Evolutionary conservation across 2,329 filamentous ascomycete genomes (phyloP), one percentile per base, ranked within the genome.

Genomic region (Trichophaea hybrida): DNA sequence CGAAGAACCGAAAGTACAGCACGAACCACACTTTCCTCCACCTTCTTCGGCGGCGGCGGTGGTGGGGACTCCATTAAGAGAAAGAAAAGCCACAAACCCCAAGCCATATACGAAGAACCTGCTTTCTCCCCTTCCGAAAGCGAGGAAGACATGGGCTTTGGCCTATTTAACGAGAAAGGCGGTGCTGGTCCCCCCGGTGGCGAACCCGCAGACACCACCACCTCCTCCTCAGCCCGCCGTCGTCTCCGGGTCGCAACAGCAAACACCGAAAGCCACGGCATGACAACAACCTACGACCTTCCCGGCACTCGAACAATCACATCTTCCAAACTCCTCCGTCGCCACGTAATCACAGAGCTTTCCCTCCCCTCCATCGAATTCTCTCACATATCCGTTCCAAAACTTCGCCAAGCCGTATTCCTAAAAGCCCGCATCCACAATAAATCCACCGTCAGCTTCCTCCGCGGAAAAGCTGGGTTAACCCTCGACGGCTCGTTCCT

Each of bases 401-500:
- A 84, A 70, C 77, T 81, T 65, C 77, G 78, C 59, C 74, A 78
- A 1, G 77, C 73, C 2, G 81, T 81, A 1, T 83, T 80, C 71
- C 75, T 84, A 56, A 77, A 78, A 61, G 80, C 79, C 13, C 74
- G 75, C 55, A 70, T 84, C 44, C 74, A 73, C 55, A 84, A 84
- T 69, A 72, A 69, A 13, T 79, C 76, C 67, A 76, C 75, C 62
- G 73, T 82, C 48, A 78, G 79, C 0, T 73, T 84, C 5, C 75
- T 82, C 17, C 73, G 73, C 54, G 81, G 80, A 4, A 74, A 74
- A 1, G 75, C 75, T 0, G 79, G 80, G 4, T 72, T 84, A 6
- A 83, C 79, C 0, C 75, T 84, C n/a, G 82, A 85, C 67, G 79
- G 80, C 2, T 75, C 75, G 6, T 84, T 84, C 70, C 72, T 84